Conservation (phyloP, 2,329 filamentous ascomycete genomes). For the Venturia carpophila region DNA sequence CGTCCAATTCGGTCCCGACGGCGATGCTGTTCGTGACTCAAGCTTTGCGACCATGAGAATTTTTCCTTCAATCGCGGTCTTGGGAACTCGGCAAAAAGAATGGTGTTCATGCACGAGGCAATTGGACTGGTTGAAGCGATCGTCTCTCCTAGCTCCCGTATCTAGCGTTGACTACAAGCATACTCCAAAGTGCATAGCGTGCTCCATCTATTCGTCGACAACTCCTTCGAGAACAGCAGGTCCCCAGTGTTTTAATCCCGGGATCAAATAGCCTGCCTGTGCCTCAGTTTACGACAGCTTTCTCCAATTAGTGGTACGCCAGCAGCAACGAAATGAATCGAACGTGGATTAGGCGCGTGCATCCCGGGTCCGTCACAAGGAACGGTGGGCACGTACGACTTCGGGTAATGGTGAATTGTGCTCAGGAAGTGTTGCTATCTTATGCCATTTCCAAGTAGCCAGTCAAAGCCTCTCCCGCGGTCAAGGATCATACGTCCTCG, state of each 20-base stretch:
- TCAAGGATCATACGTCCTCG: background rate
- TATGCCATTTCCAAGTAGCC: background rate
- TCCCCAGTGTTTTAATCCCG: background rate
- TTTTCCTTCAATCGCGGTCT: background rate
- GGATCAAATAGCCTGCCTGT: slow-evolving; percentile 2
- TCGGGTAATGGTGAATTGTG: slow-evolving; percentile 11
- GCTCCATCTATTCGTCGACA: background rate
- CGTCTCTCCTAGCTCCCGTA: slow-evolving; percentile 6
- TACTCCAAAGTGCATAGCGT: background rate
- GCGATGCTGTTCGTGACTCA: background rate
- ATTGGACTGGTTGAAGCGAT: background rate
- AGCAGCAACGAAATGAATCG: background rate
- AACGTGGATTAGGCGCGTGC: background rate
- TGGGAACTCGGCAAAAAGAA: background rate
- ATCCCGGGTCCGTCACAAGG: background rate
- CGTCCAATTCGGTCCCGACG: background rate
- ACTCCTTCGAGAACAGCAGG: background rate
- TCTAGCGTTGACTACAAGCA: background rate
- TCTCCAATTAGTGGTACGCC: slow-evolving; percentile 2
- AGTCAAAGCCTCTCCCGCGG: background rate
- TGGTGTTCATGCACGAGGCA: background rate
- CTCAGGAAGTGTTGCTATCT: slow-evolving; percentile 9
- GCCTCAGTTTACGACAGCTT: background rate
- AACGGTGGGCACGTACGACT: background rate
- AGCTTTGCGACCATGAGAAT: background rate